Base-by-base conservation (phyloP, 106 monocot genomes). In the Agapanthus africanus region DNA sequence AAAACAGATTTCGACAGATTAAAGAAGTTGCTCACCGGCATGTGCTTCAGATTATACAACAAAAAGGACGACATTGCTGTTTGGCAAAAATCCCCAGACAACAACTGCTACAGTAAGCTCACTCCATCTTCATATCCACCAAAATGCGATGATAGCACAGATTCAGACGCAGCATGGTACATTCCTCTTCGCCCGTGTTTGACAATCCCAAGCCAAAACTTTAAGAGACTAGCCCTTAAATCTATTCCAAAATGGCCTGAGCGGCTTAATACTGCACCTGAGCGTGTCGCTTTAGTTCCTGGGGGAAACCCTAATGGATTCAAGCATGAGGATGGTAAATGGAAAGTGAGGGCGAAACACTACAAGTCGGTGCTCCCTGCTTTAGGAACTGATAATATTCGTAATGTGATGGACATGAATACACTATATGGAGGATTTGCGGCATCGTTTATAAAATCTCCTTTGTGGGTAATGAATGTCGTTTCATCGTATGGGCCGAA, bases 321-420 rank as follows among this genome's bases (percentile, higher is more conserved):
- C 67, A 90, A 81, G 70, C 90, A 87, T 69, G 90, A 91, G 63
- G 73, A 87, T 61, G 74, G 79, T 41, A 87, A 83, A 59, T 91
- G 90, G 86, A 84, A 81, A 67, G 73, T 72, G 18, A 80, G 90
- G 65, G 59, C 72, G 28, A 86, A 84, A 63, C 86, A 91, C 66
- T 91, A 91, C 70, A 79, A 79, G 71, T 65, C 70, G 8, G 40
- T 87, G 67, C 79, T 91, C 44, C 79, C 87, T 11, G 79, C 87
- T 50, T 77, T 91, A 19, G 79, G 81, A 44, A 81, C 38, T 68
- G 83, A 87, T 79, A 81, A 81, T 37, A 77, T 87, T 26, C 68
- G 90, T 34, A 91, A 91, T 70, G 77, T 87, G 7, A 91, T 91
- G 90, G 90, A 91, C 71, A 83, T 91, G 84, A 91, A 87, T 49